Evolutionary conservation across 208 protist species (phyloP), one percentile per base, ranked within the genome.

Genomic region (Trypanosoma cruzi): DNA sequence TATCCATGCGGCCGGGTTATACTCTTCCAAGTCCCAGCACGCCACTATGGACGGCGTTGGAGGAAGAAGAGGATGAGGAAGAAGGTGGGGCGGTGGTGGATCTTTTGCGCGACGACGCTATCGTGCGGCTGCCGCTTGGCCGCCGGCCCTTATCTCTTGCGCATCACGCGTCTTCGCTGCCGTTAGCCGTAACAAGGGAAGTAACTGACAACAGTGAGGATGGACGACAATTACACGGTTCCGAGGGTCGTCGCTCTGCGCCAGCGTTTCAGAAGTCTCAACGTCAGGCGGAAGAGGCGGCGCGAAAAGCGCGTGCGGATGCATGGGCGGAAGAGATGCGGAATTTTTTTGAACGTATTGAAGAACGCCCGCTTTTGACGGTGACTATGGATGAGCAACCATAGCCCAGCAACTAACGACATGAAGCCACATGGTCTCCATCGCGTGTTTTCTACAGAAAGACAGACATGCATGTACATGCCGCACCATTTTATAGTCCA

Each of bases 341-440:
- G 36, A 42, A 63, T 14, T 93, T 93, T 55, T 93, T 93, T 66
- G 61, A 79, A 64, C 71, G 75, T 54, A 93, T 93, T 63, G 88
- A 93, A 62, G 36, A 74, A 24, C 72, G 83, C 7, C 72, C 79
- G 5, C 31, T 93, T n/a, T 32, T 89, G 7, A 76, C 78, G 20
- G 46, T 77, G 34, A 62, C 64, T 0, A 62, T 56, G 14, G 64
- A 68, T 22, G 52, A 65, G 22, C 2, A n/a, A 71, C 24, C 16
- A 10, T 40, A 4, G 36, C 10, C 10, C 18, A 37, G 26, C 7
- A n/a, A 54, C 0, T 18, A 24, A 49, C n/a, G n/a, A n/a, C n/a
- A n/a, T n/a, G n/a, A n/a, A n/a, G n/a, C n/a, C n/a, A n/a, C n/a
- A n/a, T n/a, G n/a, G n/a, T n/a, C n/a, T n/a, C n/a, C n/a, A n/a